Evolutionary conservation across 192 early-diverging fungal genomes (phyloP), one percentile per base, ranked within the genome.

Genomic region (Coemansia sp.): DNA sequence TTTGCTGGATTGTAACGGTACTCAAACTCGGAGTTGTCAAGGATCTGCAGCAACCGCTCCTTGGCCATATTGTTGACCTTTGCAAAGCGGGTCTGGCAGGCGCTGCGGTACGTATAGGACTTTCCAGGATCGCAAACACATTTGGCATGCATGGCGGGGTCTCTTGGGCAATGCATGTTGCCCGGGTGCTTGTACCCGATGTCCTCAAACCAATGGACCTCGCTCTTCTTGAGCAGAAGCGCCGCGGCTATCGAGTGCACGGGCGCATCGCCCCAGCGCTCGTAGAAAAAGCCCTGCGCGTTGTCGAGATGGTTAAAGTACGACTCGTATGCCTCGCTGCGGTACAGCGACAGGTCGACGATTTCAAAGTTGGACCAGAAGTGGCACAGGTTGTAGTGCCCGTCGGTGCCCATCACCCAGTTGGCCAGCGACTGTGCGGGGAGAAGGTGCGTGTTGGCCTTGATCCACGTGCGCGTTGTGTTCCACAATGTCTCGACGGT

Each of bases 281-380:
- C 89, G 71, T 90, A 90, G 49, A 83, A 91, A 75, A 90, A 89
- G 19, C 87, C 87, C 64, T 86, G 87, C 11, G 70, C 65, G 18
- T 74, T 44, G 69, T 91, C 90, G 40, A 91, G 75, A 56, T 83
- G 70, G 3, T 87, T 54, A 49, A 91, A 92, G 63, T 79, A 91
- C 21, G 79, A 74, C 52, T 75, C 56, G 68, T 91, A 91, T 11
- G 73, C 71, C 32, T 72, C 68, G 67, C 71, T 79, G 53, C 86
- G 67, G 63, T 83, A 88, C 44, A 91, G 76, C 16, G 86, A 69
- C 60, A 91, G 48, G 37, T 81, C 75, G 15, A 81, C 89, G 48
- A 91, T 91, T 69, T 91, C 91, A 79, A 92, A 92, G 68, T 92
- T 92, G 66, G 84, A 86, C 91, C 91, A 92, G 56, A 91, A 92